phyloP scores from a whole-genome alignment of 2,329 filamentous ascomycete species.

The Alternaria novae-zelandiae region DNA sequence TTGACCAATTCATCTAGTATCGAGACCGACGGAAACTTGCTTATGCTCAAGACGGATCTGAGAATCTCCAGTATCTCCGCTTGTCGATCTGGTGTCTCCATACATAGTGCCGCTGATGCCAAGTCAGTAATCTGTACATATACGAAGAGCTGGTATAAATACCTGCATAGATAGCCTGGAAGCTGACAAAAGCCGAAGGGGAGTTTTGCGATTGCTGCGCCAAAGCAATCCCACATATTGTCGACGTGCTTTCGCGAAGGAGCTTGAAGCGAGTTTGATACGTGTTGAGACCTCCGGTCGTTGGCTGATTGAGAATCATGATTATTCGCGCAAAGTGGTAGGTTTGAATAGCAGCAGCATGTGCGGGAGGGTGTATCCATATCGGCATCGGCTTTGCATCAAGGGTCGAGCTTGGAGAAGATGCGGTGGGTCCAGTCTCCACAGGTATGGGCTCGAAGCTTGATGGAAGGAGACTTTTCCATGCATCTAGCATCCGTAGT shows the following conservation, averaged over 20 bases:
- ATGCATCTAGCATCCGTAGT: conserved; percentile 58
- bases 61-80: conserved; percentile 21
- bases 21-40: conserved; percentile 35
- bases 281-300: conserved; percentile 56
- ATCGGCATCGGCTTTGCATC: conserved; percentile 21
- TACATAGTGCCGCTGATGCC: conserved; percentile 24
- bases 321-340: conserved; percentile 62
- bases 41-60: conserved; percentile 26
- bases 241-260: conserved; percentile 55
- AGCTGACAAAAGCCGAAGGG: conserved; percentile 38
- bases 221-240: conserved; percentile 59
- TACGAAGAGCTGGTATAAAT: not conserved
- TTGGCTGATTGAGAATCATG: conserved; percentile 60
- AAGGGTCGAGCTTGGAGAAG: conserved; percentile 8
- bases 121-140: not conserved
- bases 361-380: conserved; percentile 38
- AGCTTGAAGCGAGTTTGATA: conserved; percentile 54
- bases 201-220: conserved; percentile 42
- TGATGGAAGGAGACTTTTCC: conserved; percentile 52
- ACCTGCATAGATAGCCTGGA: conserved; percentile 42
- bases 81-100: conserved; percentile 29
- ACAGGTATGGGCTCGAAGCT: conserved; percentile 53
- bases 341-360: conserved; percentile 57
- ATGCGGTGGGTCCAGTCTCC: conserved; percentile 3
- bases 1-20: conserved; percentile 33